A percentile compares a stretch with the other conserved stretches of the same genome.
Conservation (phyloP, 225 moss, liverwort and hornwort genomes). For the Bryoerythrophyllum caledonicum region DNA sequence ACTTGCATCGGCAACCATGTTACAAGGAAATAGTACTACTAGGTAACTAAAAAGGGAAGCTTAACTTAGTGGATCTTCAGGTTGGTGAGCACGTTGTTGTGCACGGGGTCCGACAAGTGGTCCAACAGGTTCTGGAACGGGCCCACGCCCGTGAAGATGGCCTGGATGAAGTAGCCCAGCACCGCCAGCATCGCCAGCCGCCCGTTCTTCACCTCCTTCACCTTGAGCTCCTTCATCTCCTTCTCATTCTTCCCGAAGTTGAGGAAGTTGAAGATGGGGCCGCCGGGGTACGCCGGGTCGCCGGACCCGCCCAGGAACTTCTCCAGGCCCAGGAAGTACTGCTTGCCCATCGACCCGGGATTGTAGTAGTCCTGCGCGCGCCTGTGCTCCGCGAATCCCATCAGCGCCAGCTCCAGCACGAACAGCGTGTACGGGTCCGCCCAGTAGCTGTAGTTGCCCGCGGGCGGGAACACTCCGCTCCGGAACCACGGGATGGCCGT, state of each 20-base stretch:
- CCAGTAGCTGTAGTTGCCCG: conserved; percentile 77
- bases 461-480: conserved; percentile 74
- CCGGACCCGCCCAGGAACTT: conserved; percentile 86
- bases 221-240: conserved; percentile 53
- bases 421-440: conserved; percentile 93
- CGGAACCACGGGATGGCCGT: conserved; percentile 85
- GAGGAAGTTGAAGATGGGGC: conserved; percentile 83
- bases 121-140: conserved; percentile 98
- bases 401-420: conserved; percentile 73
- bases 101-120: conserved; percentile 71
- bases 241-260: conserved; percentile 78
- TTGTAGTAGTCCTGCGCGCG: conserved; percentile 97
- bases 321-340: conserved; percentile 92
- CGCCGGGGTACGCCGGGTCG: conserved; percentile 80
- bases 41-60: no score
- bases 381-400: conserved; percentile 97
- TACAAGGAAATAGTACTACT: not conserved
- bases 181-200: conserved; percentile 89
- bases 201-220: conserved; percentile 96
- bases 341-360: conserved; percentile 97
- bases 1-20: conserved; percentile 15
- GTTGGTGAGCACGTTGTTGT: conserved; percentile 89
- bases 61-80: conserved; percentile 54
- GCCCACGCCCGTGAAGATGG: conserved; percentile 87
- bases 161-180: conserved; percentile 79